Conservation (phyloP, 73 alveolate species). For the Paramecium pentaurelia region DNA sequence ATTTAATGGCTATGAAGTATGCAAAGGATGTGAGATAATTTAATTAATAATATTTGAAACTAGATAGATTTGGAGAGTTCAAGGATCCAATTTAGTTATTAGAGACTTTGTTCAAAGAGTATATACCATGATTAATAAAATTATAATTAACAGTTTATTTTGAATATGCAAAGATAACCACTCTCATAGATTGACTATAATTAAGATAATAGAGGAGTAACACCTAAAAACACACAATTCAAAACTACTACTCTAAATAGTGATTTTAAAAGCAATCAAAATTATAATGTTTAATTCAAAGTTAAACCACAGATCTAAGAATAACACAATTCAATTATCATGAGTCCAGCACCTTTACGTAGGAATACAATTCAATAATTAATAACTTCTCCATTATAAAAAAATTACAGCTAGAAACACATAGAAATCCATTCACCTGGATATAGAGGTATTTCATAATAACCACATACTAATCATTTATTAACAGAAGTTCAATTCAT, state of each 20-base stretch:
- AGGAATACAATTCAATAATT: not conserved
- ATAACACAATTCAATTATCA: not conserved
- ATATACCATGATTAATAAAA: not conserved
- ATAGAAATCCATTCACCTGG: not conserved
- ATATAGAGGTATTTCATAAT: not conserved
- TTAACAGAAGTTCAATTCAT: not conserved
- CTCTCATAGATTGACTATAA: not conserved
- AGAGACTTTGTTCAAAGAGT: slow-evolving; percentile 10
- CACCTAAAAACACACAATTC: not conserved
- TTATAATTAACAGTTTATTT: not conserved
- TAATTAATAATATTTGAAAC: not conserved
- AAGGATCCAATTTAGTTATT: slow-evolving; percentile 31
- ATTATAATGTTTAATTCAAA: not conserved
- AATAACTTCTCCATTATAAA: not conserved
- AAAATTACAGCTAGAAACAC: not conserved
- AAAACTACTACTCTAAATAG: not conserved
- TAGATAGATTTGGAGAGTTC: not conserved
- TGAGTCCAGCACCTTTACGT: slow-evolving; percentile 16
- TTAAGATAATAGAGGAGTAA: not conserved
- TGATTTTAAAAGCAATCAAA: not conserved
- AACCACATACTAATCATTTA: not conserved
- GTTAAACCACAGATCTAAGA: not conserved
- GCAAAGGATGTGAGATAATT: slow-evolving; percentile 17
- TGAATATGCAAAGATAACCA: not conserved
- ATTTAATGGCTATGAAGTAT: slow-evolving; percentile 14